A percentile compares a stretch with the other conserved stretches of the same genome.
Evolutionary conservation across 176 grass and related monocot genomes (phyloP).

Genomic region (Raddia distichophylla): DNA sequence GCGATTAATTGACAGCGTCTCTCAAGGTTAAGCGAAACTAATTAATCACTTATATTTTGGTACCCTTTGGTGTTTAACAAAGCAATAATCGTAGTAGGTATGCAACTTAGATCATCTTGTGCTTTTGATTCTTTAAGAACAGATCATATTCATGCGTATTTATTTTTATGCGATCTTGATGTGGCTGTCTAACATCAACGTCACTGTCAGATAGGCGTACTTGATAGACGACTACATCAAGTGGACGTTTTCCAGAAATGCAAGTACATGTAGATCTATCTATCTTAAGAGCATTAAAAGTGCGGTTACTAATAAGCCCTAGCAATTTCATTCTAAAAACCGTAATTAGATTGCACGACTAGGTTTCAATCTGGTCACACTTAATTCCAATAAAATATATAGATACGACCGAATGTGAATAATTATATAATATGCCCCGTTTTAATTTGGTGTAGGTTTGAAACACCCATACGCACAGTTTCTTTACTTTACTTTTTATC

Average conservation of each 20-base stretch:
- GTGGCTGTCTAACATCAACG: conserved; percentile 26
- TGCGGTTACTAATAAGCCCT: neutral
- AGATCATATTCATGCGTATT: neutral
- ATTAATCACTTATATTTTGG: neutral
- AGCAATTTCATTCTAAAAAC: neutral
- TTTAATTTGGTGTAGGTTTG: too few relatives aligned
- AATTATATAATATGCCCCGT: too few relatives aligned
- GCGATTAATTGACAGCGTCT: neutral
- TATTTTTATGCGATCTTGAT: neutral
- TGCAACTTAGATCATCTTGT: neutral
- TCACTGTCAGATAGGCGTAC: conserved; percentile 39
- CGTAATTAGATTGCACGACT: neutral
- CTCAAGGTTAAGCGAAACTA: neutral
- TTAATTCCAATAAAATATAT: too few relatives aligned
- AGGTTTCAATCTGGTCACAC: neutral
- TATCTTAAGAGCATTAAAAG: neutral
- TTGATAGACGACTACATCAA: conserved; percentile 13
- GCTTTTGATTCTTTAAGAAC: neutral
- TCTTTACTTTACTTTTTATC: neutral
- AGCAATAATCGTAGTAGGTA: neutral
- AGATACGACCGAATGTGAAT: too few relatives aligned
- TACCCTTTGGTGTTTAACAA: neutral
- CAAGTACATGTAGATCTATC: conserved; percentile 4
- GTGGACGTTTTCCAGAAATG: conserved; percentile 23
- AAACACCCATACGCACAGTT: neutral